Conservation (phyloP, 2,329 filamentous ascomycete species). For the Stylonectria norvegica region DNA sequence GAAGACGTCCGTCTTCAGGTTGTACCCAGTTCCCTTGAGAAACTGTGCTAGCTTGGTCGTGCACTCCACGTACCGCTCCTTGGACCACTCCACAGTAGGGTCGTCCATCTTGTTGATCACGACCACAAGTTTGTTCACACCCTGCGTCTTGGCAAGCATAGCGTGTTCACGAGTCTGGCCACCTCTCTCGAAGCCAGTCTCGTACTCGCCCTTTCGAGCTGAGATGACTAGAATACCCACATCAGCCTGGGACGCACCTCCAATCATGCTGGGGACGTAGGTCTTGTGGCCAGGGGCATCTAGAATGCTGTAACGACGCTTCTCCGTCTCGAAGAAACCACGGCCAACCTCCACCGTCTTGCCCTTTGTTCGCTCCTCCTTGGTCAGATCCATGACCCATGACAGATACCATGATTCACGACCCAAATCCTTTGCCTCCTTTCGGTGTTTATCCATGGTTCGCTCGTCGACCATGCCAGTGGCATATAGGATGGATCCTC, state of each 20-base stretch:
- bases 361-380: constrained; percentile 92
- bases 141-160: constrained; percentile 95
- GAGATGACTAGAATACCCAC: constrained; percentile 95
- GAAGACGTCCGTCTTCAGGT: constrained; percentile 85
- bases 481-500: constrained; percentile 85
- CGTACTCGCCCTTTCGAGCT: constrained; percentile 96
- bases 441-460: constrained; percentile 97
- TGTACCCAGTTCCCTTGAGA: constrained; percentile 90
- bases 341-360: constrained; percentile 98
- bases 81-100: constrained; percentile 90
- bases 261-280: constrained; percentile 98
- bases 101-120: constrained; percentile 99
- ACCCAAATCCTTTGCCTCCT: constrained; percentile 91
- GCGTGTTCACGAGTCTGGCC: constrained; percentile 97
- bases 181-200: constrained; percentile 94
- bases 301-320: constrained; percentile 91
- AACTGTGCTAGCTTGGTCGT: constrained; percentile 82
- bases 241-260: constrained; percentile 87
- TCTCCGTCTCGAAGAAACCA: constrained; percentile 95
- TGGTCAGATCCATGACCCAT: constrained; percentile 95
- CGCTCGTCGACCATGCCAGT: constrained; percentile 99
- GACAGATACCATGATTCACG: constrained; percentile 99
- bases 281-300: constrained; percentile 98
- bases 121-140: constrained; percentile 93
- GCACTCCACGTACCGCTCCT: constrained; percentile 90